Percentiles rank a stretch among this genome's conserved stretches.
Conservation (phyloP, 2,329 filamentous ascomycete genomes). For the Xylariaceae sp. region DNA sequence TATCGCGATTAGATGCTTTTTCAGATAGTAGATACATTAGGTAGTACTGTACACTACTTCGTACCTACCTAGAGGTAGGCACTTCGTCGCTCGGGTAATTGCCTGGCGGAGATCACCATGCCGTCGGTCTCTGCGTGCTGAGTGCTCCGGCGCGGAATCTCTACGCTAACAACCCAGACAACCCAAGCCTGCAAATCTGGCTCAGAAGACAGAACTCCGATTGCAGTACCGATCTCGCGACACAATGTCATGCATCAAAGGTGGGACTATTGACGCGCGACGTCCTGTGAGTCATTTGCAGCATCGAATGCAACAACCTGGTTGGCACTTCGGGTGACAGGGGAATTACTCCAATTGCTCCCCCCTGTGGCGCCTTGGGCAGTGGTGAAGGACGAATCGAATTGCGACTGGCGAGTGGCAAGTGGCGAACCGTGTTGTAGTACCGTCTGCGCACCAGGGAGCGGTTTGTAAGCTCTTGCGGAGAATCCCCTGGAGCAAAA, state of each 20-base stretch:
- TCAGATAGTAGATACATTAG: not conserved
- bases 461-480: conserved; percentile 19
- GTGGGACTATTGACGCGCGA: conserved; percentile 23
- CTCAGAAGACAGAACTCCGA: not conserved
- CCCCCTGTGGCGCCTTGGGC: not conserved
- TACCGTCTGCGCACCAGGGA: conserved; percentile 5
- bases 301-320: conserved; percentile 6
- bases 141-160: too few relatives aligned
- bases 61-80: too few relatives aligned
- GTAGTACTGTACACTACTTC: too few relatives aligned
- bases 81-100: too few relatives aligned
- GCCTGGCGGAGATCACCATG: not conserved
- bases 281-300: conserved; percentile 28
- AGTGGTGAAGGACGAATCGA: not conserved
- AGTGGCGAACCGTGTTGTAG: not conserved
- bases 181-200: too few relatives aligned
- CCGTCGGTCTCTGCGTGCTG: not conserved
- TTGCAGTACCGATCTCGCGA: conserved; percentile 6
- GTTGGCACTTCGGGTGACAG: conserved; percentile 7
- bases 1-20: too few relatives aligned
- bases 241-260: conserved; percentile 26
- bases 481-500: conserved; percentile 19
- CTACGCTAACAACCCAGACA: too few relatives aligned
- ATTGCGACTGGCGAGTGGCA: not conserved
- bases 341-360: conserved; percentile 15